Conservation (phyloP, 768 basidiomycete genomes). For the Pulveroboletus ravenelii region DNA sequence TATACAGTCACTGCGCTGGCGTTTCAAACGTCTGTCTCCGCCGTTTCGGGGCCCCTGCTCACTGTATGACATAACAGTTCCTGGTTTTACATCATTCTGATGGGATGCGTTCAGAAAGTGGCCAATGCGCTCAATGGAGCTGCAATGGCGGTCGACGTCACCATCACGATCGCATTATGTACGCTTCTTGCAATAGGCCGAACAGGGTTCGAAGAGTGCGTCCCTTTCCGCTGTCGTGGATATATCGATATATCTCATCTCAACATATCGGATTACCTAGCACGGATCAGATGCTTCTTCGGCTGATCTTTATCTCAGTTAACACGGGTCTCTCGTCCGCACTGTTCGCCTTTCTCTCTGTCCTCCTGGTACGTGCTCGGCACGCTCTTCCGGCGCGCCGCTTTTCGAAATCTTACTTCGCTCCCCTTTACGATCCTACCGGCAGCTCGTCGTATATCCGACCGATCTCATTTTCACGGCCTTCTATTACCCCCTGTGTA, state of each 20-base stretch:
- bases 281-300: slow-evolving; percentile 22
- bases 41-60: slow-evolving; percentile 16
- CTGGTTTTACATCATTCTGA: slow-evolving; percentile 1
- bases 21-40: slow-evolving; percentile 12
- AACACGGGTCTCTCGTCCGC: slow-evolving; percentile 24
- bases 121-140: slow-evolving; percentile 10
- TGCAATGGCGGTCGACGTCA: slow-evolving; percentile 16
- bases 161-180: slow-evolving; percentile 20
- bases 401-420: neutral
- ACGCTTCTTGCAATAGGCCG: slow-evolving; percentile 22
- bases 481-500: slow-evolving; percentile 29
- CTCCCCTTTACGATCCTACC: neutral
- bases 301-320: slow-evolving; percentile 24
- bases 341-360: slow-evolving; percentile 18
- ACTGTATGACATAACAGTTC: slow-evolving; percentile 8
- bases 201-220: slow-evolving; percentile 20
- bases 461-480: slow-evolving; percentile 20
- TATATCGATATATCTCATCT: neutral
- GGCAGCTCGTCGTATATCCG: slow-evolving; percentile 22
- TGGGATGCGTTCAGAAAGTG: slow-evolving; percentile 6
- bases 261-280: slow-evolving; percentile 8
- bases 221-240: neutral
- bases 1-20: slow-evolving; percentile 15
- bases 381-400: neutral
- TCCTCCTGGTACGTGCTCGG: slow-evolving; percentile 15